A percentile compares a stretch with the other conserved stretches of the same genome.
Conservation (phyloP, 2,329 filamentous ascomycete genomes). For the Fusarium tanahbumbuense region DNA sequence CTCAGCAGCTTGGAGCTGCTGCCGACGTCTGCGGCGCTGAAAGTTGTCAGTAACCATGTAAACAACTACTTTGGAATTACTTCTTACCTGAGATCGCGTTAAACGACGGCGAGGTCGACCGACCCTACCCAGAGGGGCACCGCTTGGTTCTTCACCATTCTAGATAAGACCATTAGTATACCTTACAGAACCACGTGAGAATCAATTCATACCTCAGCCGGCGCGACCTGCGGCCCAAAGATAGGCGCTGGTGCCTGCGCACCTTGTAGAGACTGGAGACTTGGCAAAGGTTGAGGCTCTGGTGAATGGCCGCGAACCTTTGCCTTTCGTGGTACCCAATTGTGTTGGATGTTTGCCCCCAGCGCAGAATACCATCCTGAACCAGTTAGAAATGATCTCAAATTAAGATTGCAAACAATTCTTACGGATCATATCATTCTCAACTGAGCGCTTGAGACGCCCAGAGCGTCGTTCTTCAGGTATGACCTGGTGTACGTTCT, state of each 20-base stretch:
- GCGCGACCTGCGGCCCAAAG: not conserved
- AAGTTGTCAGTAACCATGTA: not conserved
- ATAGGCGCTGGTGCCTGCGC: not conserved
- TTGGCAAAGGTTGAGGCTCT: not conserved
- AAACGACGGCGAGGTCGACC: not conserved
- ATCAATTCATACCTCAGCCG: not conserved
- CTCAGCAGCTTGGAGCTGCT: too few relatives aligned
- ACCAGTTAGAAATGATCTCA: not conserved
- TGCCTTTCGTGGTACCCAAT: not conserved
- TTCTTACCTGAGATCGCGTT: not conserved
- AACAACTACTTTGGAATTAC: not conserved
- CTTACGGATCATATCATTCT: not conserved
- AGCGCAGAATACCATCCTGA: not conserved
- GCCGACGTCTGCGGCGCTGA: accelerated
- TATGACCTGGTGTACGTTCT: not conserved
- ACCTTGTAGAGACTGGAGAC: not conserved
- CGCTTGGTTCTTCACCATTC: not conserved
- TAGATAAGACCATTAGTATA: not conserved
- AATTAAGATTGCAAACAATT: not conserved
- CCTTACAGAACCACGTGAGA: not conserved
- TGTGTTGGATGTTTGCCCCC: not conserved
- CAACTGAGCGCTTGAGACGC: not conserved
- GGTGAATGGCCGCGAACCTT: not conserved
- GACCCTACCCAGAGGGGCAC: not conserved
- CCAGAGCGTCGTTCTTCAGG: not conserved